Evolutionary conservation across 2,329 filamentous ascomycete species (phyloP).

Genomic region (Stachybotrys chlorohalonatus): DNA sequence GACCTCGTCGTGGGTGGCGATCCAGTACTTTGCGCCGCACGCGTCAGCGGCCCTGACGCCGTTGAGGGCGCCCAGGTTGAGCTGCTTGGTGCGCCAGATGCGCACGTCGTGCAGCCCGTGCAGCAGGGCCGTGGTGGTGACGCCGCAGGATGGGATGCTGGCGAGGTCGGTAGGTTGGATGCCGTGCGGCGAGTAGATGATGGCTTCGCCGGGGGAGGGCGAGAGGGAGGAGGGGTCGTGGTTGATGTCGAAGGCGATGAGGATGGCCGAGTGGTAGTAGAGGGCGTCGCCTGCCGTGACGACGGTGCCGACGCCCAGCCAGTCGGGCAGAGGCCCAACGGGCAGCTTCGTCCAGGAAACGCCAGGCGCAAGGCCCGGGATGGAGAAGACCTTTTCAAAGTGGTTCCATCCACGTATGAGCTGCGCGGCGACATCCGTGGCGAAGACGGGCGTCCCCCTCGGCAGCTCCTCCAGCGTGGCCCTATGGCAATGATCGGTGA

Average conservation of each 20-base stretch:
- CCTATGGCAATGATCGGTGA: conserved; percentile 59
- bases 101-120: conserved; percentile 56
- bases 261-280: conserved; percentile 52
- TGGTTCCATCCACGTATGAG: conserved; percentile 49
- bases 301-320: conserved; percentile 53
- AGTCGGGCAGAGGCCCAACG: conserved; percentile 37
- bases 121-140: conserved; percentile 48
- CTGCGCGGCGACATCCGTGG: conserved; percentile 46
- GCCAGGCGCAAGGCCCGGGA: conserved; percentile 31
- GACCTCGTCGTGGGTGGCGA: conserved; percentile 56
- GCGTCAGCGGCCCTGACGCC: conserved; percentile 45
- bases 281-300: conserved; percentile 43
- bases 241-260: conserved; percentile 41
- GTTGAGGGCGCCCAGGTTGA: conserved; percentile 56
- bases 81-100: conserved; percentile 38
- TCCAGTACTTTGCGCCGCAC: conserved; percentile 50
- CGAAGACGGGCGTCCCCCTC: conserved; percentile 46
- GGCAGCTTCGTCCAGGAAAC: conserved; percentile 9
- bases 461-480: conserved; percentile 49
- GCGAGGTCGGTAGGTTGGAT: conserved; percentile 38
- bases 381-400: conserved; percentile 45
- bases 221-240: conserved; percentile 6
- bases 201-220: conserved; percentile 34
- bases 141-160: conserved; percentile 27
- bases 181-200: conserved; percentile 58